Percentiles rank a stretch among this genome's conserved stretches.
Evolutionary conservation across 2,329 filamentous ascomycete genomes (phyloP).

Genomic region (Rhynchosporium agropyri): DNA sequence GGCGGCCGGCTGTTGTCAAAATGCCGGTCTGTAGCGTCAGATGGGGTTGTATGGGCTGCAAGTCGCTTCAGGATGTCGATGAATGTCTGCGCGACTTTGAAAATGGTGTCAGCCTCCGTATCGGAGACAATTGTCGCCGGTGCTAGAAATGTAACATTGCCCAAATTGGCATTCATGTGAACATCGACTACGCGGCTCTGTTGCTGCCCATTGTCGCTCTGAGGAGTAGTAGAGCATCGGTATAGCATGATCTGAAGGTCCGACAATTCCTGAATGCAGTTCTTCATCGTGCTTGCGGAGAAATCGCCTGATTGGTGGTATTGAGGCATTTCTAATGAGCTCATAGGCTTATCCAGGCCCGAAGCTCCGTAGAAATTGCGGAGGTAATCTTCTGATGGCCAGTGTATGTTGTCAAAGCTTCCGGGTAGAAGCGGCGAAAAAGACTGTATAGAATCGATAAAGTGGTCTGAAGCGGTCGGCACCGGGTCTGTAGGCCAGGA

Average conservation of each 20-base stretch:
- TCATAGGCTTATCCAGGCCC: neutral
- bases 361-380: neutral
- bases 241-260: constrained; percentile 10
- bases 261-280: constrained; percentile 5
- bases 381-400: neutral
- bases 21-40: neutral
- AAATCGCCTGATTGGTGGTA: neutral
- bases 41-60: neutral
- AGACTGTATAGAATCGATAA: neutral
- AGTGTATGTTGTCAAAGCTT: constrained; percentile 1
- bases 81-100: constrained; percentile 7
- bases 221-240: constrained; percentile 1
- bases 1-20: neutral
- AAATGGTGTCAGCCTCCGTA: constrained; percentile 4
- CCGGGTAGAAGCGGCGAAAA: neutral
- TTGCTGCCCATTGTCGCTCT: no score
- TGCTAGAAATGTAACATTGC: neutral
- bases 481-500: neutral
- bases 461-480: neutral
- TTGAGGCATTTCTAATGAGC: neutral
- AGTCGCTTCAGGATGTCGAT: constrained; percentile 9
- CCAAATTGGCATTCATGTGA: neutral
- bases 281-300: neutral
- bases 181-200: neutral
- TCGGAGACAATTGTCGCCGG: neutral